phyloP scores from a whole-genome alignment of 352 stramenopile species.

The Phytophthora uliginosa region DNA sequence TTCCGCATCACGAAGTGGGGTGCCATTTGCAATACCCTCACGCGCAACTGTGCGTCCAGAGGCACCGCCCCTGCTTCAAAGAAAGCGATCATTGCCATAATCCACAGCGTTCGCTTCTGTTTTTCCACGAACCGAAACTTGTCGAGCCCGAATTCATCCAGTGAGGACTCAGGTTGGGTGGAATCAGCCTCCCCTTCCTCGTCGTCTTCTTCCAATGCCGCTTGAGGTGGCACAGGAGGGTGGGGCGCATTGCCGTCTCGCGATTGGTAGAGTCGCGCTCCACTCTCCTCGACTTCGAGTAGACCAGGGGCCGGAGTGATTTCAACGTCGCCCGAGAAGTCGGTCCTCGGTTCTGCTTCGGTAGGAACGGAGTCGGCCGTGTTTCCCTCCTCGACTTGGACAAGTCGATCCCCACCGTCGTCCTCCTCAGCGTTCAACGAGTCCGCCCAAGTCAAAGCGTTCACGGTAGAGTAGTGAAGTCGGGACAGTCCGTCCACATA shows the following conservation, averaged over 20 bases:
- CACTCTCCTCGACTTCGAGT: no score
- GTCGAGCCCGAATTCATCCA: not conserved
- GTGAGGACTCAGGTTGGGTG: not conserved
- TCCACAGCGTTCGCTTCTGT: constrained; percentile 4
- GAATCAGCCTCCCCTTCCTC: not conserved
- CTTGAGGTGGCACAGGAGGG: no score
- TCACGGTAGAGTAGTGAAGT: not conserved
- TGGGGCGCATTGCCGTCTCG: no score
- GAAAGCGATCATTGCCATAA: constrained; percentile 5
- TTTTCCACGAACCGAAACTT: not conserved
- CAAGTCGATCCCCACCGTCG: no score
- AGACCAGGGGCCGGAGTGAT: no score
- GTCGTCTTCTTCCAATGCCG: no score
- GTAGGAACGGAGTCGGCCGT: no score
- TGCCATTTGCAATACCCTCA: not conserved
- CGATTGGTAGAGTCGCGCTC: no score
- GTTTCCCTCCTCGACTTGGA: no score
- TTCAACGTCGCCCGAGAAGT: no score
- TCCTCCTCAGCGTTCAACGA: not conserved
- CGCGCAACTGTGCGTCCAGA: constrained; percentile 3
- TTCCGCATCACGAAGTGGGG: not conserved
- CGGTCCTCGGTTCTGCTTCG: no score
- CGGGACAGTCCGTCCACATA: constrained; percentile 14
- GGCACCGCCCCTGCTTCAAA: not conserved
- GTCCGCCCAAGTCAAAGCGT: not conserved